These are phyloP conservation scores for Verbascum thapsus DNA, from an alignment of 257 asterid genomes.

Conservation along the genomic window DNA sequence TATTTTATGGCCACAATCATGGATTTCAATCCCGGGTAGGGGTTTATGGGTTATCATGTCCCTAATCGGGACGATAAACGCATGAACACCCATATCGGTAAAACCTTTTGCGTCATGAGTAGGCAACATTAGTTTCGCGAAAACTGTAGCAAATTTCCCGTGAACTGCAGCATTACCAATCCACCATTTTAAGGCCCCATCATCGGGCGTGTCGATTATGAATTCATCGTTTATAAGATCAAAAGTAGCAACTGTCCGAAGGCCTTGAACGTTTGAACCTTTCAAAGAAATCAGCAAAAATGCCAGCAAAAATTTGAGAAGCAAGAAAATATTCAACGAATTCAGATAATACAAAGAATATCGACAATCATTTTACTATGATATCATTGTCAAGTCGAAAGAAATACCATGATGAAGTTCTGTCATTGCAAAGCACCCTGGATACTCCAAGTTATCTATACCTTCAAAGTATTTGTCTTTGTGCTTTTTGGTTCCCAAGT, in stretches of 20 bases:
- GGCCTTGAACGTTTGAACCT: slow-evolving; percentile 98
- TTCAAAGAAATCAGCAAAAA: slow-evolving; percentile 26
- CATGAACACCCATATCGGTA: slow-evolving; percentile 97
- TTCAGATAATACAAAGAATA: no score
- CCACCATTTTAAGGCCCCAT: slow-evolving; percentile 99
- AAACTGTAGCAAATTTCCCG: slow-evolving; percentile 95
- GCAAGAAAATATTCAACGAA: no score
- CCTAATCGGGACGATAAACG: slow-evolving; percentile 89
- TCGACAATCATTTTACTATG: no score
- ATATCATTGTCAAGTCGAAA: no score
- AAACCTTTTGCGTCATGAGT: slow-evolving; percentile 70
- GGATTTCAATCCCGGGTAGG: slow-evolving; percentile 84
- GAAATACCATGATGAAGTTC: slow-evolving; percentile 99
- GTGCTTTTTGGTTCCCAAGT: slow-evolving; percentile 94
- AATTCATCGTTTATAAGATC: slow-evolving; percentile 86
- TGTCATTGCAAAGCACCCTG: slow-evolving; percentile 97
- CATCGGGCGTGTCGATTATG: slow-evolving; percentile 85
- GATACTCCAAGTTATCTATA: slow-evolving; percentile 79
- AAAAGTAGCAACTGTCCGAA: slow-evolving; percentile 82
- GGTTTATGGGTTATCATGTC: slow-evolving; percentile 71
- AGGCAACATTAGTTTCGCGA: slow-evolving; percentile 84
- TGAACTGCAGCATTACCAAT: slow-evolving; percentile 98
- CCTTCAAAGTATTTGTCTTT: slow-evolving; percentile 81
- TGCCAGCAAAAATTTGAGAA: no score
- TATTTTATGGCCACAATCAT: slow-evolving; percentile 94